Conservation (phyloP, 768 basidiomycete genomes). For the Strobilomyces dryophilus region DNA sequence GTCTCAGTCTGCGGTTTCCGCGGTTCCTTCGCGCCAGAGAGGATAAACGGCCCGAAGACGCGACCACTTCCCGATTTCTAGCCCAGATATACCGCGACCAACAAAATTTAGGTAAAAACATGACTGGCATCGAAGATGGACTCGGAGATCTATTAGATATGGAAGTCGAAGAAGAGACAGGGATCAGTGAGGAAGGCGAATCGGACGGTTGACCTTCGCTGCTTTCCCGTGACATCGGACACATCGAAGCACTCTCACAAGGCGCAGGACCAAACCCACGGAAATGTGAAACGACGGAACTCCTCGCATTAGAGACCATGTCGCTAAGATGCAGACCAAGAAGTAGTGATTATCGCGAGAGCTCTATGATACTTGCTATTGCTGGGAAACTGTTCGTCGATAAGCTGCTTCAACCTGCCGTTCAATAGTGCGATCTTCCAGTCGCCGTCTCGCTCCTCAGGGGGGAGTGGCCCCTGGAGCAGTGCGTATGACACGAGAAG, state of each 20-base stretch:
- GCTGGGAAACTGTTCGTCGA: slow-evolving; percentile 26
- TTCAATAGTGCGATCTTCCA: slow-evolving; percentile 31
- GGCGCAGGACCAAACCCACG: neutral
- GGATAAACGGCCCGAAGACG: slow-evolving; percentile 71
- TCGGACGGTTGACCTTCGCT: slow-evolving; percentile 20
- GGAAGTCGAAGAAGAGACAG: slow-evolving; percentile 32
- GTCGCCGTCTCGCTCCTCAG: slow-evolving; percentile 29
- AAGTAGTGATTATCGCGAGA: slow-evolving; percentile 15
- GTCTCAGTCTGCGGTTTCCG: slow-evolving; percentile 84
- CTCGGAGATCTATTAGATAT: slow-evolving; percentile 60
- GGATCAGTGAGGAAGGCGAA: slow-evolving; percentile 21
- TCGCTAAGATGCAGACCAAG: slow-evolving; percentile 13
- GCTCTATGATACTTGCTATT: slow-evolving; percentile 25
- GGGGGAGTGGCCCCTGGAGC: slow-evolving; percentile 28
- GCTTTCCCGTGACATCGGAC: neutral
- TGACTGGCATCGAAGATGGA: slow-evolving; percentile 49
- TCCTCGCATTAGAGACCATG: neutral
- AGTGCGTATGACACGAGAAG: slow-evolving; percentile 38
- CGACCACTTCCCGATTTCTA: slow-evolving; percentile 68
- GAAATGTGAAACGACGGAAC: neutral
- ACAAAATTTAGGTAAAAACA: slow-evolving; percentile 35
- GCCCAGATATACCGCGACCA: slow-evolving; percentile 67
- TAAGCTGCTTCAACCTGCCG: slow-evolving; percentile 22
- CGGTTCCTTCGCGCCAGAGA: slow-evolving; percentile 71
- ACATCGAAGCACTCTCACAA: neutral